Base-by-base conservation (phyloP, 768 basidiomycete species). In the Gloeostereum incarnatum region DNA sequence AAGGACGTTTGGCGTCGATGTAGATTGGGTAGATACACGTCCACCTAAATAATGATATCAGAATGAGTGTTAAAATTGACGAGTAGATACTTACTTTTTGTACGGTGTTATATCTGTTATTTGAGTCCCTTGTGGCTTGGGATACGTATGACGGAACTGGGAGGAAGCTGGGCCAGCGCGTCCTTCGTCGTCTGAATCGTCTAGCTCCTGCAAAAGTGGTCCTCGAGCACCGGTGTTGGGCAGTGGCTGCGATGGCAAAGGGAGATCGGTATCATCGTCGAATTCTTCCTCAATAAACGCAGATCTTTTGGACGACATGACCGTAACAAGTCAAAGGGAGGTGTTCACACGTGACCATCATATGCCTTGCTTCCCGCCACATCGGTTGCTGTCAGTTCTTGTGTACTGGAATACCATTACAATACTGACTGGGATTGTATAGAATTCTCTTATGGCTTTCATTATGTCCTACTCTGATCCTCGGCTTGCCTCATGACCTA, bases 11-110 rank as follows among this genome's bases (percentile, higher is more conserved):
- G 24, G 93, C 92, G 59, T 98, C 94, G 40, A 98, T 75, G 60
- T 97, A 97, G 52, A 97, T 85, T 4, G 94, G 94, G 57, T 98
- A 99, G 53, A 98, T 78, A 49, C 87, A 88, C 31, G 89, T 82
- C 93, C 93, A 96, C 50, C 92, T 96, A 51, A 21, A 37, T 22
- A 38, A 38, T 42, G 25, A 24, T 19, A 14, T 18, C 22, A 24
- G 18, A 18, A 47, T 19, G 38, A 45, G 31, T 20, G 39, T n/a
- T n/a, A n/a, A n/a, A n/a, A n/a, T n/a, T n/a, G n/a, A n/a, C n/a
- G n/a, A n/a, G n/a, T n/a, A n/a, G n/a, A n/a, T 39, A 69, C 75
- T 52, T 53, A 88, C 86, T 70, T 75, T 68, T 89, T 88, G 54
- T 87, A 89, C 19, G 86, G 85, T 24, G 83, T 84, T 51, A 81